These are phyloP conservation scores for Penicillium rolfsii DNA, from an alignment of 2,329 filamentous ascomycete species.

Conservation along the genomic window DNA sequence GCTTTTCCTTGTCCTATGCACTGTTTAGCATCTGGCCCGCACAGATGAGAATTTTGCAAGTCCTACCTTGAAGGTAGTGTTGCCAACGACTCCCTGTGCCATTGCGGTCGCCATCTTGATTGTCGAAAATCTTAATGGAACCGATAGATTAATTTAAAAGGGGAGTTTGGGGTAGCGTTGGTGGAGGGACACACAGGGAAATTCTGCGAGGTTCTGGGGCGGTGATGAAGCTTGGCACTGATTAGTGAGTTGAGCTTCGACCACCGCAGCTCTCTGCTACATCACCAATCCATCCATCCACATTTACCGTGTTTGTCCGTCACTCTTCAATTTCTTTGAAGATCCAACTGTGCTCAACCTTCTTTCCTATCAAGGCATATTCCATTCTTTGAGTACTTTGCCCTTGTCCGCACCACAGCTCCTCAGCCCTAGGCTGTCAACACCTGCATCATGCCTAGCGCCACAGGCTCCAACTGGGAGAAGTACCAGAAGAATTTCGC, in stretches of 20 bases:
- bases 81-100: conserved; percentile 56
- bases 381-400: conserved; percentile 12
- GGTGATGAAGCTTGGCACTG: conserved; percentile 46
- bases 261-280: conserved; percentile 41
- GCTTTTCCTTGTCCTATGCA: conserved; percentile 87
- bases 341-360: conserved; percentile 3
- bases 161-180: conserved; percentile 28
- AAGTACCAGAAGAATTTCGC: conserved; percentile 98
- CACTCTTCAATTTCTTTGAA: conserved; percentile 19
- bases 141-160: conserved; percentile 28
- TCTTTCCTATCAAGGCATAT: not conserved
- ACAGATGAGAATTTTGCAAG: conserved; percentile 29
- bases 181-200: conserved; percentile 37
- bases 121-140: conserved; percentile 33
- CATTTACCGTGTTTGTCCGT: conserved; percentile 30
- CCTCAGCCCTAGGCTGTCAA: conserved; percentile 33
- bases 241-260: conserved; percentile 44
- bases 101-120: conserved; percentile 56
- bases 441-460: conserved; percentile 75
- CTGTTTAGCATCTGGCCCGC: conserved; percentile 46
- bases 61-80: conserved; percentile 68
- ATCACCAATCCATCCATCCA: conserved; percentile 29
- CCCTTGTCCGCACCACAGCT: conserved; percentile 18
- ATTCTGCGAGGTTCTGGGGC: conserved; percentile 46
- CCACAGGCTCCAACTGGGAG: conserved; percentile 93